Conservation (phyloP, 1,284 basidiomycete genomes). For the Cryptococcus floricola region DNA sequence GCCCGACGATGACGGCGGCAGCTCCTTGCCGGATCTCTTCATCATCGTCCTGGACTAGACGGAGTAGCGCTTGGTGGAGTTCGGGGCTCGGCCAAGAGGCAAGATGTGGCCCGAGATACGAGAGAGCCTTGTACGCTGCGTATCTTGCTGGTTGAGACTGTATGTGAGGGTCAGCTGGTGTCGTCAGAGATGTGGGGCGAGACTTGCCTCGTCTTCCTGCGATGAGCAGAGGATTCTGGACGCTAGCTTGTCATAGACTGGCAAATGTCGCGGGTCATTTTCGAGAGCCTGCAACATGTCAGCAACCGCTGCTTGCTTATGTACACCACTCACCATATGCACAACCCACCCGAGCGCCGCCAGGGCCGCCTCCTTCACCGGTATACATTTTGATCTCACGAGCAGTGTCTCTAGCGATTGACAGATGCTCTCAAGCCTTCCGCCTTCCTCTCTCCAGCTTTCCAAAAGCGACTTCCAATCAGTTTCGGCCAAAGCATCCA, state of each 20-base stretch:
- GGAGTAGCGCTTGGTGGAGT: slow-evolving; percentile 23
- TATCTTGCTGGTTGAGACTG: slow-evolving; percentile 33
- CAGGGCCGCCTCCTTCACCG: slow-evolving; percentile 39
- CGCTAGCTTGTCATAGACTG: neutral
- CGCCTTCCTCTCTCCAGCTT: neutral
- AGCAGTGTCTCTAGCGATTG: neutral
- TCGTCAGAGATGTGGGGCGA: neutral
- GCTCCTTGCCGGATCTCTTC: slow-evolving; percentile 34
- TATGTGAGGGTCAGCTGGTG: neutral
- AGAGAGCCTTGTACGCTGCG: slow-evolving; percentile 21
- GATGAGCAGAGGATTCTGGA: slow-evolving; percentile 6
- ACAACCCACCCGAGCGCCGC: slow-evolving; percentile 25
- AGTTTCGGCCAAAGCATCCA: slow-evolving; percentile 12
- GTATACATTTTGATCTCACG: slow-evolving; percentile 20
- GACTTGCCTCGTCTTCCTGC: slow-evolving; percentile 19
- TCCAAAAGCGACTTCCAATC: slow-evolving; percentile 1
- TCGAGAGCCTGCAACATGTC: neutral
- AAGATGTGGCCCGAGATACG: slow-evolving; percentile 14
- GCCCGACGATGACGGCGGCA: slow-evolving; percentile 23
- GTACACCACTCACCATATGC: slow-evolving; percentile 8
- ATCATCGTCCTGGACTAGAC: slow-evolving; percentile 44
- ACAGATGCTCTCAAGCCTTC: neutral
- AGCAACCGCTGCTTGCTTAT: neutral
- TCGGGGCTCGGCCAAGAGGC: slow-evolving; percentile 7
- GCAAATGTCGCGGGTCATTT: neutral